Conservation (phyloP, 2,329 filamentous ascomycete species). For the Ceratocystiopsis minuta region DNA sequence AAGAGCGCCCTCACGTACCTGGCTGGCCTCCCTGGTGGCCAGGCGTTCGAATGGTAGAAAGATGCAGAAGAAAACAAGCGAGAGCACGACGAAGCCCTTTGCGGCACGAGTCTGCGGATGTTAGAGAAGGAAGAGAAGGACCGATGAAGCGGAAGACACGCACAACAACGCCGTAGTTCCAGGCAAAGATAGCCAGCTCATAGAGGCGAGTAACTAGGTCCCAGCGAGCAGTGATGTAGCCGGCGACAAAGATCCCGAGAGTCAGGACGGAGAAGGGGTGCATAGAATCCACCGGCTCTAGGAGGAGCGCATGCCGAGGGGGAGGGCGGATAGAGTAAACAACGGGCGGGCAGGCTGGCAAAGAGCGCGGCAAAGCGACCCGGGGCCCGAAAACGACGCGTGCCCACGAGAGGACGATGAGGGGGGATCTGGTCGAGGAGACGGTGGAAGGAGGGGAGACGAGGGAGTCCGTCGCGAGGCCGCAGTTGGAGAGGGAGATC, state of each 20-base stretch:
- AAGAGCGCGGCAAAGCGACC: too few species aligned
- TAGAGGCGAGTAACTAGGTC: slow-evolving; percentile 92
- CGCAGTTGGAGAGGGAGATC: too few species aligned
- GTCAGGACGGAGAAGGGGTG: slow-evolving; percentile 95
- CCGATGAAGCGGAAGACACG: slow-evolving; percentile 14
- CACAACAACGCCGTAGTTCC: slow-evolving; percentile 96
- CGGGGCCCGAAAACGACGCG: too few species aligned
- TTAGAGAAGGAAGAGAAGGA: neutral
- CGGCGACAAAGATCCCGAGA: slow-evolving; percentile 95
- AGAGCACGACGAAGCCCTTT: slow-evolving; percentile 70
- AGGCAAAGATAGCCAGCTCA: slow-evolving; percentile 92
- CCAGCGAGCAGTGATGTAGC: slow-evolving; percentile 98
- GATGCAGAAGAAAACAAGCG: slow-evolving; percentile 67
- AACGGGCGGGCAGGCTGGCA: too few species aligned
- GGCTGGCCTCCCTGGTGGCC: slow-evolving; percentile 58
- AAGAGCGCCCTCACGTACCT: slow-evolving; percentile 41
- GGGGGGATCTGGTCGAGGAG: too few species aligned
- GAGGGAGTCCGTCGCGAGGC: too few species aligned
- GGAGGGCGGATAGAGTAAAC: too few species aligned
- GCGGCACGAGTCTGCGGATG: slow-evolving; percentile 53
- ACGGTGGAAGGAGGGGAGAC: too few species aligned
- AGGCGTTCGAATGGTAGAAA: slow-evolving; percentile 71
- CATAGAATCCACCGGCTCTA: slow-evolving; percentile 46
- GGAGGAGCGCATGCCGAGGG: slow-evolving; percentile 25
- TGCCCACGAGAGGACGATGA: too few species aligned